phyloP scores from a whole-genome alignment of 768 basidiomycete genomes.

The Macrocybe gigantea region DNA sequence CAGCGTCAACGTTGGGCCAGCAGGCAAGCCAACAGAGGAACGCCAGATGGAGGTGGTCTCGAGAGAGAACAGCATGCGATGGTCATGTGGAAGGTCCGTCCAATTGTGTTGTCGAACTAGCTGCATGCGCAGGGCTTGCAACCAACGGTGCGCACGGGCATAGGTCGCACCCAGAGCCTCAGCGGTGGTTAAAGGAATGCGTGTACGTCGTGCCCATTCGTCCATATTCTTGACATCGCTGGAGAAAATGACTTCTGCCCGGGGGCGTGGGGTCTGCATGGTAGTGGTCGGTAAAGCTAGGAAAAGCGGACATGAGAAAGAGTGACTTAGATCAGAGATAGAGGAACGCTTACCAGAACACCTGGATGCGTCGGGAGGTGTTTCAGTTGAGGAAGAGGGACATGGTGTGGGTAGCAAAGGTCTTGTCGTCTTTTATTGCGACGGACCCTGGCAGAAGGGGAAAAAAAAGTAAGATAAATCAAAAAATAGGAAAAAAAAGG shows the following conservation, averaged over 20 bases:
- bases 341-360: conserved; percentile 1
- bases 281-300: conserved; percentile 8
- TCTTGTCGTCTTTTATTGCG: conserved; percentile 31
- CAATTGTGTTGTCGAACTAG: conserved; percentile 69
- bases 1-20: conserved; percentile 66
- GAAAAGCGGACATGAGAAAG: conserved; percentile 2
- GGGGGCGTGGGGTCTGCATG: conserved; percentile 27
- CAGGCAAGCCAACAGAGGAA: conserved; percentile 68
- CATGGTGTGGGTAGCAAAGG: conserved; percentile 18
- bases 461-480: conserved; percentile 44
- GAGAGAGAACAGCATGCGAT: conserved; percentile 73
- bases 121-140: conserved; percentile 53
- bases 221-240: conserved; percentile 79
- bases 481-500: conserved; percentile 16
- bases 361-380: conserved; percentile 18
- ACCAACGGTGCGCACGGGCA: conserved; percentile 75
- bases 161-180: conserved; percentile 79
- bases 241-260: conserved; percentile 67
- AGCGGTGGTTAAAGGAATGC: conserved; percentile 77
- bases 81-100: conserved; percentile 57
- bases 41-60: conserved; percentile 77
- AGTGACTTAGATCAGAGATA: background rate
- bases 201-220: conserved; percentile 73
- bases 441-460: conserved; percentile 50
- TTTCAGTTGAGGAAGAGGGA: conserved; percentile 10